phyloP scores from a whole-genome alignment of 2,329 filamentous ascomycete species.

The Apiospora arundinis region DNA sequence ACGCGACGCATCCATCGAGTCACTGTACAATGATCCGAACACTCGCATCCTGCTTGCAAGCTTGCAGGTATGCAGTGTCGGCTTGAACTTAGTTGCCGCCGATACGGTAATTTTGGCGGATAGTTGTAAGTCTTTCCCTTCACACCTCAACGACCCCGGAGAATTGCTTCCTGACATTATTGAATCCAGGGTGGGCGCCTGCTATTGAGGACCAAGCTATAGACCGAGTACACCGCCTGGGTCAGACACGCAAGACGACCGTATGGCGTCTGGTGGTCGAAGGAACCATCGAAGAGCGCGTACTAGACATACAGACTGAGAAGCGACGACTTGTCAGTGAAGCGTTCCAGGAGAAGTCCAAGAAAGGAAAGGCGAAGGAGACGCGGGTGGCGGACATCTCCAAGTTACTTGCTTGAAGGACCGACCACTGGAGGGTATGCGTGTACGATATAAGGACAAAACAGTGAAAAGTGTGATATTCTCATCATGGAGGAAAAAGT shows the following conservation, averaged over 20 bases:
- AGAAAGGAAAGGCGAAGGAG: slow-evolving; percentile 33
- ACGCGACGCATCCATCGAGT: slow-evolving; percentile 75
- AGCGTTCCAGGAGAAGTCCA: slow-evolving; percentile 77
- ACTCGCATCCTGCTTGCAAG: slow-evolving; percentile 83
- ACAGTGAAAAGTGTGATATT: not conserved
- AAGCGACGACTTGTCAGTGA: slow-evolving; percentile 80
- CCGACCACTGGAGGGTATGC: not conserved
- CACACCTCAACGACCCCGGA: not conserved
- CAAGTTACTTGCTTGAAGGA: slow-evolving; percentile 23
- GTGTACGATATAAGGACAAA: not conserved
- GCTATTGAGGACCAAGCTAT: slow-evolving; percentile 92
- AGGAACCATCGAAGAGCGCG: slow-evolving; percentile 78
- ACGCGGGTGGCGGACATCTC: slow-evolving; percentile 27
- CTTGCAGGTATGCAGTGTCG: slow-evolving; percentile 82
- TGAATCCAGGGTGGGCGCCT: slow-evolving; percentile 75
- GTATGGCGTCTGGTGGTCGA: slow-evolving; percentile 86
- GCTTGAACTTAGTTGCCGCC: slow-evolving; percentile 83
- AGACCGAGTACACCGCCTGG: slow-evolving; percentile 85
- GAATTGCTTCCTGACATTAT: slow-evolving; percentile 25
- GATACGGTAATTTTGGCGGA: slow-evolving; percentile 86
- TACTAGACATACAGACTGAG: slow-evolving; percentile 77
- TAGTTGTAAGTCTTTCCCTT: slow-evolving; percentile 58
- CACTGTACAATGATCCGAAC: slow-evolving; percentile 69
- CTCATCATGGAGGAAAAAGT: not conserved
- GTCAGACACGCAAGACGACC: slow-evolving; percentile 79